These are phyloP conservation scores for Metschnikowia lochheadii DNA, from an alignment of 805 yeast genomes.

Conservation along the genomic window DNA sequence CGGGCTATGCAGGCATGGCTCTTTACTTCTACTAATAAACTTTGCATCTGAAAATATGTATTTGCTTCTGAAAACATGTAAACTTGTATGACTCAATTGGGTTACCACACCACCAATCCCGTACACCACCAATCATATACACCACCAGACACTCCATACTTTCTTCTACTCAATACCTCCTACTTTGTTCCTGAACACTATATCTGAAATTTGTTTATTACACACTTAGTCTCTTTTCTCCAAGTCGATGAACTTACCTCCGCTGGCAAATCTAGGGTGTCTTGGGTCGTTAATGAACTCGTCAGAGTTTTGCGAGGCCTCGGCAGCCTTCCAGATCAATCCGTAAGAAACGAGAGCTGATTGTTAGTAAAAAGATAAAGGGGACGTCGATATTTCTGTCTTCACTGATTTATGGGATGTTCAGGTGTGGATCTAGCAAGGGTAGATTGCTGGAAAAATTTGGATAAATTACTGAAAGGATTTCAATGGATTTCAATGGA, in stretches of 20 bases:
- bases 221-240: constrained; percentile 21
- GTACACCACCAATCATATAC: too few species aligned
- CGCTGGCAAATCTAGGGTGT: constrained; percentile 77
- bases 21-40: not conserved
- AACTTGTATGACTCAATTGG: too few species aligned
- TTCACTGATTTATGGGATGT: too few species aligned
- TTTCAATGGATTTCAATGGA: too few species aligned
- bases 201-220: not conserved
- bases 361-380: constrained; percentile 16
- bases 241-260: constrained; percentile 40
- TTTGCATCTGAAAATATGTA: not conserved
- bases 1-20: constrained; percentile 1
- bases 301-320: constrained; percentile 63
- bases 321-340: constrained; percentile 65
- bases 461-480: too few species aligned
- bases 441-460: too few species aligned
- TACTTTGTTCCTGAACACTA: too few species aligned
- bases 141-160: too few species aligned
- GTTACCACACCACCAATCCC: too few species aligned
- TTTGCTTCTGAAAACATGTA: not conserved
- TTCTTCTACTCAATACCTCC: too few species aligned
- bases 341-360: constrained; percentile 61
- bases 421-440: too few species aligned
- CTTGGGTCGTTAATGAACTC: constrained; percentile 94
- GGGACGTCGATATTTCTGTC: too few species aligned